Base-by-base conservation (phyloP, 192 early-diverging fungal genomes). In the Coemansia sp. region DNA sequence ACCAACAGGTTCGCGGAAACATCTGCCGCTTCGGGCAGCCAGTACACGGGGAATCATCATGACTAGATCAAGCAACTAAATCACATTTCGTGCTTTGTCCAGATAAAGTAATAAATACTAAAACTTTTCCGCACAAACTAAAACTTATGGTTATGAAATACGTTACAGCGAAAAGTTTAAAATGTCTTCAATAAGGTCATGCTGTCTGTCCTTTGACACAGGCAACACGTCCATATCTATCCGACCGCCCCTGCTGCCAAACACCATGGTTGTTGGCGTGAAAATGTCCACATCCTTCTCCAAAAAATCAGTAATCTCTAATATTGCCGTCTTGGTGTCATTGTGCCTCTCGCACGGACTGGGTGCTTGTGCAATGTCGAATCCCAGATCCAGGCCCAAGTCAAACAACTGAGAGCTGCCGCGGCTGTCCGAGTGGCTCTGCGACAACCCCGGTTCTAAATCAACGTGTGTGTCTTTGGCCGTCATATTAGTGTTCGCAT, bases 241-340 rank as follows among this genome's bases (percentile, higher is more conserved):
- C 24, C 31, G 37, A 12, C 15, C 9, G 36, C 52, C 3, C 8
- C 34, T 73, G n/a, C 26, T 5, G 21, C 20, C 26, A 26, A 18
- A 21, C 9, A 52, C 34, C 18, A 37, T 18, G 1, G 64, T 52
- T 23, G 64, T 24, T 31, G 76, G 70, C 20, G 70, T 61, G 46
- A 68, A 78, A 17, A 78, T 70, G 49, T 78, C 76, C 17, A 78
- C 61, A 28, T 78, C 70, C n/a, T 42, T 48, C 40, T 78, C 70
- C 34, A 78, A 46, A 49, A 78, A 78, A 17, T 61, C 48, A 6
- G 70, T 23, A 55, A 78, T 78, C 31, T 78, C 76, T 54, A 69
- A 11, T 7, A 78, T 78, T 4, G 67, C 46, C 3, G 67, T 31
- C 17, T 44, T n/a, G 6, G 47, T 56, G 26, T 56, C 53, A 21